Percentiles rank a stretch among this genome's conserved stretches.
phyloP scores from a whole-genome alignment of 371 early-diverging fungal genomes.

The Entomophthora muscae region DNA sequence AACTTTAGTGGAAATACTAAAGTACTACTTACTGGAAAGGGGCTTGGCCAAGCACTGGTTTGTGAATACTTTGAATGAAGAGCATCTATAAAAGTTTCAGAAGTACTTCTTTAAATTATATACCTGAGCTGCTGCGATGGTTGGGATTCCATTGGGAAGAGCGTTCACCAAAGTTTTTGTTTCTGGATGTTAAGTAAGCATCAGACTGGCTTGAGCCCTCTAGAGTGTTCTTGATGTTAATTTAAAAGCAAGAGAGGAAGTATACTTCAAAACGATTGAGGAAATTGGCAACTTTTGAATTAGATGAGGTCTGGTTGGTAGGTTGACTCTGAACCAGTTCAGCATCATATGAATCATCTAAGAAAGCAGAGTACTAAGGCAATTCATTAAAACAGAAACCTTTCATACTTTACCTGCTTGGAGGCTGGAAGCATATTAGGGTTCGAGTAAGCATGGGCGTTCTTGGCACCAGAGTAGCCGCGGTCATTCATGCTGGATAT shows the following conservation, averaged over 20 bases:
- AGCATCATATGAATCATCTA: neutral
- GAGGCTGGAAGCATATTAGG: neutral
- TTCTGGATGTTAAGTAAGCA: no score
- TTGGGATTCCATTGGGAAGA: no score
- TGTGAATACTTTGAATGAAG: neutral
- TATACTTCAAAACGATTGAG: slow-evolving; percentile 4
- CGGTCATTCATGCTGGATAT: neutral
- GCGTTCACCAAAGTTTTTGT: no score
- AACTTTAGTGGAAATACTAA: neutral
- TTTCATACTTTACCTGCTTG: neutral
- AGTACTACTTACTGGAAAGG: neutral
- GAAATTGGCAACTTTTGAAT: slow-evolving; percentile 1
- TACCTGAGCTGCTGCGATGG: no score
- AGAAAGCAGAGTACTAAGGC: neutral
- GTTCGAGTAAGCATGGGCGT: neutral
- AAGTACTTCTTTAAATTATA: no score
- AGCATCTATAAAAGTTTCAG: neutral
- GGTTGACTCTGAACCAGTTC: neutral
- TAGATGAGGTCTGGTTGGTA: neutral
- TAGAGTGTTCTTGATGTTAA: neutral
- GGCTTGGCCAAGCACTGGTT: neutral
- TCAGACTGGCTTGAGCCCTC: neutral
- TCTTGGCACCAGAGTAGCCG: neutral
- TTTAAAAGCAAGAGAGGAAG: neutral
- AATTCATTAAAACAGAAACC: neutral